Evolutionary conservation across 108 stramenopile genomes (phyloP).

Genomic region (Fragilaria crotonensis): DNA sequence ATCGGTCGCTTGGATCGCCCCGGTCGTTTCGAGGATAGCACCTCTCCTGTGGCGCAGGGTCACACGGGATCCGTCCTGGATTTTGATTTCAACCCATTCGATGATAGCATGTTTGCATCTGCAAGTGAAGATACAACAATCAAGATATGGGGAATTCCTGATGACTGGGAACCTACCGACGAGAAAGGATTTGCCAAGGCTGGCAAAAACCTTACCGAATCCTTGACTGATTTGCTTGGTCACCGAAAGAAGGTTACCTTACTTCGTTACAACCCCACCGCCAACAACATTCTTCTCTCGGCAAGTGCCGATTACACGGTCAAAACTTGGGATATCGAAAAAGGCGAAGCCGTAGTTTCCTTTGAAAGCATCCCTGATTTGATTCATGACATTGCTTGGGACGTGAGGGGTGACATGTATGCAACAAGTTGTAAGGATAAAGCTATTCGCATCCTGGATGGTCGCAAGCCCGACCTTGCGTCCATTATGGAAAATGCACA

Average conservation of each 20-base stretch:
- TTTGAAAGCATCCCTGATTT: slow-evolving; percentile 72
- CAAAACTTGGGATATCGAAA: slow-evolving; percentile 97
- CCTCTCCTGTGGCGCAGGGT: slow-evolving; percentile 80
- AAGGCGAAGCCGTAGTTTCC: slow-evolving; percentile 46
- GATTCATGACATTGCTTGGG: slow-evolving; percentile 96
- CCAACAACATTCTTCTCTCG: slow-evolving; percentile 82
- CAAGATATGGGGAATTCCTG: slow-evolving; percentile 97
- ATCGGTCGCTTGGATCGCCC: slow-evolving; percentile 83
- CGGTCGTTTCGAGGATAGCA: slow-evolving; percentile 72
- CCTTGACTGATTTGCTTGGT: slow-evolving; percentile 81
- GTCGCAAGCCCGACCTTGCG: slow-evolving; percentile 50
- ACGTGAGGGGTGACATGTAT: slow-evolving; percentile 80
- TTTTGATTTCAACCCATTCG: slow-evolving; percentile 97
- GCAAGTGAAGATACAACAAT: slow-evolving; percentile 92
- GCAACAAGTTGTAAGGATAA: slow-evolving; percentile 96
- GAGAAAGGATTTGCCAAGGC: slow-evolving; percentile 80
- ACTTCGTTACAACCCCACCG: slow-evolving; percentile 91
- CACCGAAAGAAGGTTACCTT: slow-evolving; percentile 93
- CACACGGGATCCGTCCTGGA: slow-evolving; percentile 90
- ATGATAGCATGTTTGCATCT: slow-evolving; percentile 89
- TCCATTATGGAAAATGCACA: slow-evolving; percentile 65
- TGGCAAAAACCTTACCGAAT: slow-evolving; percentile 77
- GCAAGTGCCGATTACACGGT: slow-evolving; percentile 82
- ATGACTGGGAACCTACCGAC: slow-evolving; percentile 83
- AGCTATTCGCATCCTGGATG: slow-evolving; percentile 84